Evolutionary conservation across 2,329 filamentous ascomycete genomes (phyloP), one percentile per base, ranked within the genome.

Genomic region (Apiospora kogelbergensis): DNA sequence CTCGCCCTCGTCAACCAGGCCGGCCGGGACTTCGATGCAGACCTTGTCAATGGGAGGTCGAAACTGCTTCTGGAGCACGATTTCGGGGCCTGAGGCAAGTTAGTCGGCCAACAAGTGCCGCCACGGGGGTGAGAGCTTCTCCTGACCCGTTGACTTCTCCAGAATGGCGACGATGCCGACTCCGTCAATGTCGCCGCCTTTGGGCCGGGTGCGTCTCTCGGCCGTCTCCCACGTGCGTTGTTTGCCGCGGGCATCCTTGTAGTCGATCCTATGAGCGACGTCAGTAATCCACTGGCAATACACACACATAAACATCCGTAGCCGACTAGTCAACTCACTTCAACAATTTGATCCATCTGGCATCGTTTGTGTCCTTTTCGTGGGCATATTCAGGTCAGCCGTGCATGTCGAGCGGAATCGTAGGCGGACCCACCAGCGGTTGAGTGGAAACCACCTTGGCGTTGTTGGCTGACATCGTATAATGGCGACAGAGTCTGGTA

Each of bases 141-240:
- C 24, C 67, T 57, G 67, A 80, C 86, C 86, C 0, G 80, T 80
- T 10, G 84, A 77, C 72, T 85, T 86, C 71, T 88, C 81, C 17
- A 94, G 81, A 71, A 94, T 87, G 53, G 91, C 91, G 20, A 93
- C 84, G 69, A 94, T 92, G 70, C 91, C 91, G 17, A 94, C 91
- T 67, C 90, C 91, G 74, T 94, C 92, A 67, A 93, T 89, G 42
- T 88, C 86, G 69, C 84, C 84, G 71, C 80, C 83, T 68, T 83
- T 81, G 15, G 91, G 90, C 3, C 91, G 87, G 0, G 91, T 93
- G 40, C 85, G 85, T n/a, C 92, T 88, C 78, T 93, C 89, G 20
- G 90, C 90, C 0, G 89, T 91, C 76, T 94, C 91, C 91, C 91
- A 94, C 40, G 86, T 88, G 67, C 91, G 85, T 0, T 81, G 78